These are phyloP conservation scores for Ustilago vetiveriae DNA, from an alignment of 1,284 basidiomycete genomes.

Conservation along the genomic window DNA sequence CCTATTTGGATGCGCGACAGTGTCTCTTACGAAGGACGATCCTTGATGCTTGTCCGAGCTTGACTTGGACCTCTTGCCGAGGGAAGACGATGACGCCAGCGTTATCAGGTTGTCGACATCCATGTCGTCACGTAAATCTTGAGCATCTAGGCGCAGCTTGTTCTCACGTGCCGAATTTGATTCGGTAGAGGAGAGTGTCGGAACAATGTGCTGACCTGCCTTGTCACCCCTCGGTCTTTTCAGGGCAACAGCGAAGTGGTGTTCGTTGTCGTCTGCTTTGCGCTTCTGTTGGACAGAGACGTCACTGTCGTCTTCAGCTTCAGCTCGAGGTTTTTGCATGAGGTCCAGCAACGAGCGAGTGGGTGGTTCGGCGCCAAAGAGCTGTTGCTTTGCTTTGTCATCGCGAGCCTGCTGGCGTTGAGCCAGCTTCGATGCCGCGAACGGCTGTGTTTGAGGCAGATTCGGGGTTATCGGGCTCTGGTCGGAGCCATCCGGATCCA, in stretches of 20 bases:
- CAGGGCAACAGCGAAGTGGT: neutral
- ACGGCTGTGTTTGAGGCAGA: conserved; percentile 20
- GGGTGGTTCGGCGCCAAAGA: conserved; percentile 27
- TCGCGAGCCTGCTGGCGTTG: conserved; percentile 5
- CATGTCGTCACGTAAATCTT: conserved; percentile 18
- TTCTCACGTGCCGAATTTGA: neutral
- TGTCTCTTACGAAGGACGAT: neutral
- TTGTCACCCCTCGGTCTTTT: conserved; percentile 6
- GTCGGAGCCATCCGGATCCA: neutral
- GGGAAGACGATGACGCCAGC: neutral
- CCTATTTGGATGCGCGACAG: neutral
- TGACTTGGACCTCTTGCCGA: too few species aligned
- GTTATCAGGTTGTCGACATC: conserved; percentile 14
- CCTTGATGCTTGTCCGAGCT: conserved; percentile 17
- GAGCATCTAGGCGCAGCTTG: too few species aligned
- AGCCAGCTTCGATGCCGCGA: conserved; percentile 36
- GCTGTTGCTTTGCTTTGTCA: neutral
- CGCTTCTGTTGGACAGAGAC: conserved; percentile 14
- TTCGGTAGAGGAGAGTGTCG: neutral
- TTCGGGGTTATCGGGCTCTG: conserved; percentile 5
- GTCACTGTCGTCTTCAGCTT: neutral
- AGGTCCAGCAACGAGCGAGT: conserved; percentile 34
- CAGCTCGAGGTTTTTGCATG: neutral
- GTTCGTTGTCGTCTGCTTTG: conserved; percentile 9
- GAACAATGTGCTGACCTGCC: neutral